Percentiles rank a stretch among this genome's conserved stretches.
Evolutionary conservation across 306 rosid genomes (phyloP).

Genomic region (Urtica urens): DNA sequence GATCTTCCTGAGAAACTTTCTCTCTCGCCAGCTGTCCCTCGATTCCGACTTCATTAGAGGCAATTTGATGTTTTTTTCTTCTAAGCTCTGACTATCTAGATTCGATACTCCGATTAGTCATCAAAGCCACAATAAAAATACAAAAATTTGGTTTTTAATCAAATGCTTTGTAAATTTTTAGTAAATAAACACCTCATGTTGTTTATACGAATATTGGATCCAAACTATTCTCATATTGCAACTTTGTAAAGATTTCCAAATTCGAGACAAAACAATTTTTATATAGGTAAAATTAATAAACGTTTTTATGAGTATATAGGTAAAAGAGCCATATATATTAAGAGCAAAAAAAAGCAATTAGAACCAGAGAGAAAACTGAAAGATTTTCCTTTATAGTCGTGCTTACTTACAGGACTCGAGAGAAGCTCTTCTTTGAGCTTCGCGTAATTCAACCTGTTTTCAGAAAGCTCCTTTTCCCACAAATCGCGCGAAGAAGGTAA

Average conservation of each 20-base stretch:
- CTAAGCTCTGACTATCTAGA: conserved; percentile 59
- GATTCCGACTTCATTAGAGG: conserved; percentile 36
- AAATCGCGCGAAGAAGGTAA: conserved; percentile 51
- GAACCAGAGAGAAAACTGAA: too few relatives aligned
- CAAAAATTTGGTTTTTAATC: too few relatives aligned
- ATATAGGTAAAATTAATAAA: neutral
- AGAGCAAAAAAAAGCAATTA: too few relatives aligned
- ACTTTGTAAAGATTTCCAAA: too few relatives aligned
- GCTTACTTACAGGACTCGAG: conserved; percentile 64
- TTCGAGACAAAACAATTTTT: conserved; percentile 7
- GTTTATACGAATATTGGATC: too few relatives aligned
- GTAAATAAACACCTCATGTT: too few relatives aligned
- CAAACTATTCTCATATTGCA: too few relatives aligned
- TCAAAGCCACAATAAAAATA: too few relatives aligned
- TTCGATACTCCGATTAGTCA: conserved; percentile 35
- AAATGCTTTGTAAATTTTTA: too few relatives aligned
- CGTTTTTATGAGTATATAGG: too few relatives aligned
- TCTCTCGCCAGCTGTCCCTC: conserved; percentile 45
- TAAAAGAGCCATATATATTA: too few relatives aligned
- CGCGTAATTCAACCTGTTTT: conserved; percentile 48
- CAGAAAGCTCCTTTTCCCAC: conserved; percentile 49
- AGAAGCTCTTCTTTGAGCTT: conserved; percentile 65
- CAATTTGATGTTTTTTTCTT: conserved; percentile 29
- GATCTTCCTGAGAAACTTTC: conserved; percentile 64
- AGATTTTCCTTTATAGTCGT: too few relatives aligned